These are phyloP conservation scores for Phytopythium oedochilum DNA, from an alignment of 352 stramenopile species.

Conservation along the genomic window DNA sequence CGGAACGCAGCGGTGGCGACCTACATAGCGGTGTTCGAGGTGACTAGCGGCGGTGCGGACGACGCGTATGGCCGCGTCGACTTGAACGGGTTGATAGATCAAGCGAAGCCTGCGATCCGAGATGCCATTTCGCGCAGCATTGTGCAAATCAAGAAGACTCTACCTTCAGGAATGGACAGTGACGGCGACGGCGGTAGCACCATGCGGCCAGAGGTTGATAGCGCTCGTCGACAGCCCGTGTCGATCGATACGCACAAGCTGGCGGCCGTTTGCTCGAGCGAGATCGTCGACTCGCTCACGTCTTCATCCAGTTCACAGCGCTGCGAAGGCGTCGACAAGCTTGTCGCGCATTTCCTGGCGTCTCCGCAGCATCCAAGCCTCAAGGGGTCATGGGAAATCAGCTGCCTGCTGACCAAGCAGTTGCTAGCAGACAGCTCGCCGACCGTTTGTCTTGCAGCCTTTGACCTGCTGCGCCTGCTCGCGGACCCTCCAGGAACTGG, in stretches of 20 bases:
- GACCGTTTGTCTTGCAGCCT: conserved; percentile 41
- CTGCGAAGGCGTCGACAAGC: conserved; percentile 49
- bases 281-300: conserved; percentile 53
- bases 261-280: conserved; percentile 35
- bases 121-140: conserved; percentile 70
- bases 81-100: conserved; percentile 53
- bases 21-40: conserved; percentile 70
- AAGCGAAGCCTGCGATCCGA: conserved; percentile 63
- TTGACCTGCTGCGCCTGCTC: conserved; percentile 55
- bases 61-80: conserved; percentile 33
- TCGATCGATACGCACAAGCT: conserved; percentile 65
- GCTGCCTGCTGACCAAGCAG: conserved; percentile 62
- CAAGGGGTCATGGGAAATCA: conserved; percentile 70
- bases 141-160: conserved; percentile 54
- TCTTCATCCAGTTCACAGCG: conserved; percentile 27
- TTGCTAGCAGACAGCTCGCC: conserved; percentile 47
- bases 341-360: conserved; percentile 36
- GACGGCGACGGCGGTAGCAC: conserved; percentile 10
- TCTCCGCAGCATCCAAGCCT: conserved; percentile 28
- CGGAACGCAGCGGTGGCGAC: conserved; percentile 62
- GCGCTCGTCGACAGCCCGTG: conserved; percentile 30
- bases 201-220: conserved; percentile 43
- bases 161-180: conserved; percentile 9
- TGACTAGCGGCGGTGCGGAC: conserved; percentile 40
- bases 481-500: conserved; percentile 28